phyloP scores from a whole-genome alignment of 352 stramenopile species.

The Phytophthora fragariae region DNA sequence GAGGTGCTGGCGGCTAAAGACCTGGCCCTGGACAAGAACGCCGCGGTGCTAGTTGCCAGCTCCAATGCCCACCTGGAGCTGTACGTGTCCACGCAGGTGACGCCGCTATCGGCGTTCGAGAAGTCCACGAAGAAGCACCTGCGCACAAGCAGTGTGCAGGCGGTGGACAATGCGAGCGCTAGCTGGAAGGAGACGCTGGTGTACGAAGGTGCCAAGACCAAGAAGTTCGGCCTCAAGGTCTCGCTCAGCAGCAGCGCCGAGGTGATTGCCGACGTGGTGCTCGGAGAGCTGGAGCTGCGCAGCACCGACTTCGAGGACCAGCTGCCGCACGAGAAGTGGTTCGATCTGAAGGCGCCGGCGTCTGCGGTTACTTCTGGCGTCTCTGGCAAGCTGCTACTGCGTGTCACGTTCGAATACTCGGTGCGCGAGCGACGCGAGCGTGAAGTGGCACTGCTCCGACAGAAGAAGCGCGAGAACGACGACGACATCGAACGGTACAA shows the following conservation, averaged over 20 bases:
- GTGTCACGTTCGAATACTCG: conserved; percentile 72
- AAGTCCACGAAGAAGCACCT: conserved; percentile 78
- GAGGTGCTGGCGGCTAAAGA: conserved; percentile 58
- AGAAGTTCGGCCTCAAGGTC: conserved; percentile 71
- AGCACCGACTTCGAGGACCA: conserved; percentile 70
- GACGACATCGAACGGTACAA: conserved; percentile 70
- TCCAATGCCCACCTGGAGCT: conserved; percentile 47
- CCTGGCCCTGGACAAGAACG: conserved; percentile 36
- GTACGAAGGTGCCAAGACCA: conserved; percentile 77
- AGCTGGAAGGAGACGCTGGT: conserved; percentile 64
- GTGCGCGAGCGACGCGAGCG: conserved; percentile 49
- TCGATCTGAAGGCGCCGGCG: conserved; percentile 53
- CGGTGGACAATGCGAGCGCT: conserved; percentile 25
- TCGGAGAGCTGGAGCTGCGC: conserved; percentile 71
- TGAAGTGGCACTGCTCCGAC: conserved; percentile 44
- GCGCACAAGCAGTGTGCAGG: conserved; percentile 45
- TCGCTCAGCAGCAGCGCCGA: conserved; percentile 62
- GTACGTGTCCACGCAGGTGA: conserved; percentile 70
- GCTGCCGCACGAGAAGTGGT: conserved; percentile 58
- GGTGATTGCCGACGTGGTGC: conserved; percentile 71
- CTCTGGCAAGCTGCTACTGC: conserved; percentile 59
- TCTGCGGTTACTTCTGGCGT: conserved; percentile 32
- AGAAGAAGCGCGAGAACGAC: conserved; percentile 75
- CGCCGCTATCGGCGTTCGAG: conserved; percentile 68
- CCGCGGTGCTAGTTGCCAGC: conserved; percentile 35